Conservation (phyloP, 1,139 yeast genomes). For the Saccharomyces hybrid region DNA sequence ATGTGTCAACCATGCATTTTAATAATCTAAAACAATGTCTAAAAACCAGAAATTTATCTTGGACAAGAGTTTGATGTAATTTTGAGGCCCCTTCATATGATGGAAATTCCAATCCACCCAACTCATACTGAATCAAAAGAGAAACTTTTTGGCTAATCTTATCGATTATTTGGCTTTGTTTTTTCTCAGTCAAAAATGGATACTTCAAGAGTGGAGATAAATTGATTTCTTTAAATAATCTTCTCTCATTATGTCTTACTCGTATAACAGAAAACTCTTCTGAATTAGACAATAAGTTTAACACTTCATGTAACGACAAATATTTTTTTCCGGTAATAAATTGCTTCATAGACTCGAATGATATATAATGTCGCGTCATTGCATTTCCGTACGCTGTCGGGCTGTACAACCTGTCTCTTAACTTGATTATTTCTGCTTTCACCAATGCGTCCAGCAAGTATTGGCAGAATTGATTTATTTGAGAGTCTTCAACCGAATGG, state of each 20-base stretch:
- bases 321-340: slow-evolving; percentile 23
- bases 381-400: slow-evolving; percentile 39
- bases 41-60: slow-evolving; percentile 39
- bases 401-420: slow-evolving; percentile 12
- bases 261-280: slow-evolving; percentile 37
- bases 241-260: slow-evolving; percentile 40
- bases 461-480: slow-evolving; percentile 32
- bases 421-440: slow-evolving; percentile 29
- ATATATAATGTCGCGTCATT: slow-evolving; percentile 42
- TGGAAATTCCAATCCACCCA: slow-evolving; percentile 44
- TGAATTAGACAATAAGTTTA: slow-evolving; percentile 32
- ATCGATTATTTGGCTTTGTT: slow-evolving; percentile 22
- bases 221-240: slow-evolving; percentile 38
- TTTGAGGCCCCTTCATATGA: slow-evolving; percentile 35
- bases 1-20: slow-evolving; percentile 40
- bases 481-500: slow-evolving; percentile 21
- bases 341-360: slow-evolving; percentile 37
- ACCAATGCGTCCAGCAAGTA: slow-evolving; percentile 29
- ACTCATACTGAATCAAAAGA: slow-evolving; percentile 39
- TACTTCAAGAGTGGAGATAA: slow-evolving; percentile 34
- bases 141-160: slow-evolving; percentile 33
- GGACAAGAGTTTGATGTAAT: slow-evolving; percentile 35
- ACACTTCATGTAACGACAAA: slow-evolving; percentile 23
- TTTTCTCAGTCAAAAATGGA: slow-evolving; percentile 27
- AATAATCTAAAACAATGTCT: slow-evolving; percentile 37